A percentile compares a stretch with the other conserved stretches of the same genome.
Evolutionary conservation across 495 filamentous ascomycete species (phyloP).

Genomic region (Aspergillus ellipticus): DNA sequence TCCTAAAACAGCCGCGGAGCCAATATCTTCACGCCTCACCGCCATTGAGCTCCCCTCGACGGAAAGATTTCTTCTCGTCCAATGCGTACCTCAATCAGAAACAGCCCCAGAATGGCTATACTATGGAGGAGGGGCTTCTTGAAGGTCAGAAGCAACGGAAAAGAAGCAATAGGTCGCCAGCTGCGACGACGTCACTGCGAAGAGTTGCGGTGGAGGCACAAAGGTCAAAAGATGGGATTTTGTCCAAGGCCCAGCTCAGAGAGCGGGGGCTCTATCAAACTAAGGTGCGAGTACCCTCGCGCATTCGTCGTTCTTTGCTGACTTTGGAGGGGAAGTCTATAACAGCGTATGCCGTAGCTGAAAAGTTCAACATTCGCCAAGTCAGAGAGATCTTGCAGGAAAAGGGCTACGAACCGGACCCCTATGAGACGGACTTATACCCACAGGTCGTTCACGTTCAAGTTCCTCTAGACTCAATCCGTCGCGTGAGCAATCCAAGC

Average conservation of each 20-base stretch:
- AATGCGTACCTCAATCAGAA: conserved; percentile 41
- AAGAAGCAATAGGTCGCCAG: conserved; percentile 42
- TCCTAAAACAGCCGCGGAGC: conserved; percentile 24
- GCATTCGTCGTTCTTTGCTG: conserved; percentile 12
- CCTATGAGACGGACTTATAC: conserved; percentile 56
- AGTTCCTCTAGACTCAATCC: conserved; percentile 51
- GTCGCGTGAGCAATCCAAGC: conserved; percentile 49
- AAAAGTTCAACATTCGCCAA: conserved; percentile 75
- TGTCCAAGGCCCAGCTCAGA: conserved; percentile 34
- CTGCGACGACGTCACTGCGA: conserved; percentile 52
- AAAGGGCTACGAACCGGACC: conserved; percentile 65
- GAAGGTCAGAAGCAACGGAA: conserved; percentile 40
- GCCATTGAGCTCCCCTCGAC: conserved; percentile 29
- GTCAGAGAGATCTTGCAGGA: conserved; percentile 67
- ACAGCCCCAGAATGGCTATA: conserved; percentile 21
- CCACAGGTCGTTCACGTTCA: conserved; percentile 66
- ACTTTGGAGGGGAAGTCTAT: conserved; percentile 51
- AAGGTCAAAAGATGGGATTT: conserved; percentile 49
- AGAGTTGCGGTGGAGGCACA: conserved; percentile 59
- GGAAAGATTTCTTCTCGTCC: conserved; percentile 50
- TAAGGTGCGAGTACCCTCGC: conserved; percentile 25
- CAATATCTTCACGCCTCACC: conserved; percentile 42
- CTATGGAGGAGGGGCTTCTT: conserved; percentile 13
- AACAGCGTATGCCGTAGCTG: conserved; percentile 79
- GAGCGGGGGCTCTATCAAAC: conserved; percentile 43